Conservation (phyloP, 805 yeast genomes). For the Debaryomyces maramus region DNA sequence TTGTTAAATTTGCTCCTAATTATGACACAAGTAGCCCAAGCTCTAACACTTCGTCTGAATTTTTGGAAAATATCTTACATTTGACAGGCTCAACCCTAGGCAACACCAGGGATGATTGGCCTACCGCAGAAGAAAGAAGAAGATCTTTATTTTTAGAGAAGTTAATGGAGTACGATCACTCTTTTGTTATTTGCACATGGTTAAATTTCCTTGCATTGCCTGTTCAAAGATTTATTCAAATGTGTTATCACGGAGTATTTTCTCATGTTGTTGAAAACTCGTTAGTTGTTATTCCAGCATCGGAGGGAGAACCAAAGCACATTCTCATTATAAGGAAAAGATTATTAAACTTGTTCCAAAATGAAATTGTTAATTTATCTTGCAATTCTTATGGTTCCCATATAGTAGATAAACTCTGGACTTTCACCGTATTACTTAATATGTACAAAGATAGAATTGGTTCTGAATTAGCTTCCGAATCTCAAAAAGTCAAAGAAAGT, state of each 20-base stretch:
- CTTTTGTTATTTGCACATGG: conserved; percentile 57
- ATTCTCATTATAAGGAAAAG: conserved; percentile 60
- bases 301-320: conserved; percentile 44
- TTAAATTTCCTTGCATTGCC: conserved; percentile 62
- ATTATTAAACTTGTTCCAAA: conserved; percentile 63
- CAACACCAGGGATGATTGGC: conserved; percentile 85
- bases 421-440: conserved; percentile 71
- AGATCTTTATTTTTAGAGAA: conserved; percentile 73
- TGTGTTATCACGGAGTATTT: conserved; percentile 88
- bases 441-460: conserved; percentile 88
- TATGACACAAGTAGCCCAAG: conserved; percentile 22
- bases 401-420: conserved; percentile 82
- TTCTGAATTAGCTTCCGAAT: conserved; percentile 54
- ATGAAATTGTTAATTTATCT: conserved; percentile 57
- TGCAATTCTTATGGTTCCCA: conserved; percentile 92
- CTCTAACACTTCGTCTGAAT: conserved; percentile 37
- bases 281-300: conserved; percentile 46
- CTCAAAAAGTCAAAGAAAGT: conserved; percentile 76
- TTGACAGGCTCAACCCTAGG: conserved; percentile 73
- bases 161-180: conserved; percentile 65
- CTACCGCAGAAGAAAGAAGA: conserved; percentile 85
- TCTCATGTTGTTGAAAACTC: conserved; percentile 80
- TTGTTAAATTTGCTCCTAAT: conserved; percentile 43
- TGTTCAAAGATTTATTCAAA: conserved; percentile 59
- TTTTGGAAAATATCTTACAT: conserved; percentile 67